A percentile compares a stretch with the other conserved stretches of the same genome.
These are phyloP conservation scores for Boletus tylopilopsis DNA, from an alignment of 768 basidiomycete species.

Conservation along the genomic window DNA sequence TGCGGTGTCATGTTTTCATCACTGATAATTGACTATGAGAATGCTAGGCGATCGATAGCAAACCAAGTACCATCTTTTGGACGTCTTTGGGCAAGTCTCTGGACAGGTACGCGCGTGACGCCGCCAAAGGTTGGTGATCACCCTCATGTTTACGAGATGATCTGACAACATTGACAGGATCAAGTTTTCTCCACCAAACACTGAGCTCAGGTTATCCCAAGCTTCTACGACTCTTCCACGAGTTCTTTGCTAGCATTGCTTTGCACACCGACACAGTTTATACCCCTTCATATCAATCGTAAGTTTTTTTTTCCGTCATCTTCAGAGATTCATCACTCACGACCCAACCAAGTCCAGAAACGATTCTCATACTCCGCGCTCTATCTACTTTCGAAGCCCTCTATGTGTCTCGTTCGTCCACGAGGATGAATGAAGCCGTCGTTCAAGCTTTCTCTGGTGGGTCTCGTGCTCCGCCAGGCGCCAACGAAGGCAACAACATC, in stretches of 20 bases:
- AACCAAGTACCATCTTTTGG: constrained; percentile 93
- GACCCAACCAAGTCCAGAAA: constrained; percentile 68
- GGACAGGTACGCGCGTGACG: constrained; percentile 79
- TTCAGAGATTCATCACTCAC: constrained; percentile 1
- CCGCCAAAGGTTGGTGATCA: constrained; percentile 59
- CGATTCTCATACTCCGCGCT: constrained; percentile 80
- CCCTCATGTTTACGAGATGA: neutral
- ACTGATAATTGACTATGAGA: constrained; percentile 1
- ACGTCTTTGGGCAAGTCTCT: constrained; percentile 71
- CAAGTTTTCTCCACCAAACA: constrained; percentile 88
- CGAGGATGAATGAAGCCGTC: constrained; percentile 80
- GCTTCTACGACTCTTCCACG: constrained; percentile 88
- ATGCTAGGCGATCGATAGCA: constrained; percentile 78
- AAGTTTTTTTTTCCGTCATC: constrained; percentile 8
- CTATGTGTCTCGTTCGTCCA: constrained; percentile 84
- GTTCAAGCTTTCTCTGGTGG: constrained; percentile 73
- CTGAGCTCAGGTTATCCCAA: constrained; percentile 83
- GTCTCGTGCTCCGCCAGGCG: constrained; percentile 62
- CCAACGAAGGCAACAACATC: constrained; percentile 72
- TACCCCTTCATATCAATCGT: constrained; percentile 82
- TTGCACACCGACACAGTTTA: constrained; percentile 96
- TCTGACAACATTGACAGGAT: constrained; percentile 47
- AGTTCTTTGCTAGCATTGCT: constrained; percentile 93
- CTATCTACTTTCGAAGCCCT: constrained; percentile 80
- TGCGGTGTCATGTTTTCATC: constrained; percentile 2